A percentile compares a stretch with the other conserved stretches of the same genome.
Evolutionary conservation across 1,139 yeast genomes (phyloP).

Genomic region (Blastobotrys petasosporus): DNA sequence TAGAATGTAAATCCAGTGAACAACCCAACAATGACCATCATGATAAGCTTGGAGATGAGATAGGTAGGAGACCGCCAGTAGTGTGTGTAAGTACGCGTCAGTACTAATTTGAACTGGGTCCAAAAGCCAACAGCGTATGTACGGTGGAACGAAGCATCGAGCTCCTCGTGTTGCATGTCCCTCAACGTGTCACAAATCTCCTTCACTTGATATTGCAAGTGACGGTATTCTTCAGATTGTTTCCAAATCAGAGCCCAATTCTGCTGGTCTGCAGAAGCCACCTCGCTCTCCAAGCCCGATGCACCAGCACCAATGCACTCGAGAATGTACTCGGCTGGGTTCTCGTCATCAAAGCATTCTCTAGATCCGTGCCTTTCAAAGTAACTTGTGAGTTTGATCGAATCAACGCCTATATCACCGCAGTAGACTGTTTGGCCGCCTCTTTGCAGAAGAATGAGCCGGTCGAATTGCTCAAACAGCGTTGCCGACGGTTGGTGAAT

Average conservation of each 20-base stretch:
- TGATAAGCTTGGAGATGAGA: constrained; percentile 26
- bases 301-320: constrained; percentile 74
- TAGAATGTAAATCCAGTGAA: constrained; percentile 52
- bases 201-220: constrained; percentile 25
- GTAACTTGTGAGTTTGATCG: constrained; percentile 51
- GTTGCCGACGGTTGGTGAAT: constrained; percentile 77
- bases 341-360: constrained; percentile 56
- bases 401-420: constrained; percentile 66
- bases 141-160: constrained; percentile 25
- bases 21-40: constrained; percentile 38
- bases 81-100: constrained; percentile 32
- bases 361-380: constrained; percentile 63
- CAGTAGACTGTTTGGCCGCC: constrained; percentile 76
- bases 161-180: constrained; percentile 18
- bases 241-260: constrained; percentile 62
- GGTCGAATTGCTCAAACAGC: constrained; percentile 65
- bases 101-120: constrained; percentile 36
- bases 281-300: constrained; percentile 52
- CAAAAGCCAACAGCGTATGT: constrained; percentile 28
- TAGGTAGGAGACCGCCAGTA: constrained; percentile 42
- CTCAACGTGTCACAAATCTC: constrained; percentile 34
- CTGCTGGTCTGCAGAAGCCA: too few relatives aligned
- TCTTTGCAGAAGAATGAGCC: constrained; percentile 57
- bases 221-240: constrained; percentile 46
- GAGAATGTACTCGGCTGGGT: constrained; percentile 77